phyloP scores from a whole-genome alignment of 2,329 filamentous ascomycete genomes.

The Chalara sp. region DNA sequence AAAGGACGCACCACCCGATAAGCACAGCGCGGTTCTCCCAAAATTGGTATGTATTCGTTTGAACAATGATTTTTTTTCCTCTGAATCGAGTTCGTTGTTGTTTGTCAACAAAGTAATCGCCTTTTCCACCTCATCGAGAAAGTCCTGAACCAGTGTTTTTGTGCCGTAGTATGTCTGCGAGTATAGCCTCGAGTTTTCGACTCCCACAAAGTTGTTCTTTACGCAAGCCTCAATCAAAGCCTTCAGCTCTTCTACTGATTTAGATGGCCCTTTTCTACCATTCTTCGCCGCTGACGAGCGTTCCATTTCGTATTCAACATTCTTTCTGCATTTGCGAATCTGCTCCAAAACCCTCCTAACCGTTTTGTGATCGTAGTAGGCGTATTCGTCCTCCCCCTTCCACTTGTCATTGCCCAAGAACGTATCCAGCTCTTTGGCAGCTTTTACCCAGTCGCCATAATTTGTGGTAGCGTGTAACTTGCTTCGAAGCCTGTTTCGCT shows the following conservation, averaged over 20 bases:
- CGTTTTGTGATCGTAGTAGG: constrained; percentile 84
- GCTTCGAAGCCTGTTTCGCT: constrained; percentile 62
- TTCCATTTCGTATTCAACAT: constrained; percentile 48
- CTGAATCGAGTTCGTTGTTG: constrained; percentile 58
- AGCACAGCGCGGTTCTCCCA: constrained; percentile 83
- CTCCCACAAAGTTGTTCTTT: constrained; percentile 95
- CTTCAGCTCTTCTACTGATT: constrained; percentile 68
- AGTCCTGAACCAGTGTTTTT: constrained; percentile 88
- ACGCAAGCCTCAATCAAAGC: constrained; percentile 80
- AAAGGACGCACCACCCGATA: constrained; percentile 90
- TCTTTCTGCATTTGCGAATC: constrained; percentile 54
- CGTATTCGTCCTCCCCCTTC: constrained; percentile 71
- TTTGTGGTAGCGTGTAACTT: constrained; percentile 64
- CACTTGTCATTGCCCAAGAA: constrained; percentile 77
- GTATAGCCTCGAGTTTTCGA: constrained; percentile 91
- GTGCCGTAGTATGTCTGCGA: constrained; percentile 97
- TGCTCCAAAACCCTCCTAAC: constrained; percentile 72
- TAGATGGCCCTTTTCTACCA: constrained; percentile 29
- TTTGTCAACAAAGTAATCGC: constrained; percentile 61
- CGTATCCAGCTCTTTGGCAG: constrained; percentile 71
- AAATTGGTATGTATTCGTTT: constrained; percentile 87
- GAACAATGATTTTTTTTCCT: constrained; percentile 76
- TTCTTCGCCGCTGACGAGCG: too few species aligned
- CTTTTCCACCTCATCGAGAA: constrained; percentile 74
- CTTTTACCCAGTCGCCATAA: constrained; percentile 78